A percentile compares a stretch with the other conserved stretches of the same genome.
Conservation (phyloP, 768 basidiomycete species). For the Porphyrellus cyaneotinctus region DNA sequence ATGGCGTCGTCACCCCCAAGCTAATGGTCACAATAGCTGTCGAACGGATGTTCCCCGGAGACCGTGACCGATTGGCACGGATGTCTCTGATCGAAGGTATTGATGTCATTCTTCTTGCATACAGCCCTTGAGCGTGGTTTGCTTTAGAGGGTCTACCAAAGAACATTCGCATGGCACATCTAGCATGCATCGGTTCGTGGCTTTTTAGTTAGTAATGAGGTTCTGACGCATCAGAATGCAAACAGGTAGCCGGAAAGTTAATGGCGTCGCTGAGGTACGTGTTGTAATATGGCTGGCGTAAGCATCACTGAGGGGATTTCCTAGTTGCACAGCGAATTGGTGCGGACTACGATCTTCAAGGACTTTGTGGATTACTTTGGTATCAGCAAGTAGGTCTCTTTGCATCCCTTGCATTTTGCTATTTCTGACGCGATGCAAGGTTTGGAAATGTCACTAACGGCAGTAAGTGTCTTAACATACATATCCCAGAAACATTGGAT, state of each 20-base stretch:
- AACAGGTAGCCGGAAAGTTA: conserved; percentile 75
- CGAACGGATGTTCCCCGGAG: conserved; percentile 85
- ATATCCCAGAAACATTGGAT: background rate
- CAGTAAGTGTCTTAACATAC: conserved; percentile 42
- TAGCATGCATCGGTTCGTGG: conserved; percentile 73
- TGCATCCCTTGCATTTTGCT: background rate
- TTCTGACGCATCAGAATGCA: background rate
- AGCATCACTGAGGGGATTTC: background rate
- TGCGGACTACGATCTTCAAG: conserved; percentile 76
- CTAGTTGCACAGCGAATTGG: conserved; percentile 83
- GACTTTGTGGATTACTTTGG: conserved; percentile 96
- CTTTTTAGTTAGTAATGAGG: background rate
- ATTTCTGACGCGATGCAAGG: conserved; percentile 34
- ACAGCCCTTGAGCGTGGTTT: background rate
- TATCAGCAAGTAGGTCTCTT: conserved; percentile 55
- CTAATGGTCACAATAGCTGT: conserved; percentile 48
- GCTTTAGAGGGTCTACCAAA: conserved; percentile 75
- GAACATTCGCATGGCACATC: conserved; percentile 85
- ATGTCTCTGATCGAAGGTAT: conserved; percentile 92
- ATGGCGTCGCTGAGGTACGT: conserved; percentile 87
- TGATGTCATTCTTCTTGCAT: background rate
- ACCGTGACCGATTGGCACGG: conserved; percentile 70
- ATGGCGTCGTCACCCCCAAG: background rate
- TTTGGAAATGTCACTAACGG: conserved; percentile 94
- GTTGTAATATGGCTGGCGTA: background rate